These are phyloP conservation scores for Trametes versicolor DNA, from an alignment of 1,284 basidiomycete genomes.

Conservation along the genomic window DNA sequence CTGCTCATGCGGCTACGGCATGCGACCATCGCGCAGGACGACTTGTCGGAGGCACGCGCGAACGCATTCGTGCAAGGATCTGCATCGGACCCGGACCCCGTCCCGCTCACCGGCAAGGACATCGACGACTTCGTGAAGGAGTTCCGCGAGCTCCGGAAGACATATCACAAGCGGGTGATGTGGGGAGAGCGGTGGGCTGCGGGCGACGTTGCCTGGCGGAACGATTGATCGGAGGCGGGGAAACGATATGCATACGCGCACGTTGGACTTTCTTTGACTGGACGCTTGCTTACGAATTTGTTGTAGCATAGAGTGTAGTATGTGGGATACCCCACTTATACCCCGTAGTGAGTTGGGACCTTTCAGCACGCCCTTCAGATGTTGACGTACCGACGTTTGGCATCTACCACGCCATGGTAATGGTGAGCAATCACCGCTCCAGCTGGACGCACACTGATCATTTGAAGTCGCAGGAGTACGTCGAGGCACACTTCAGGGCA, in stretches of 20 bases:
- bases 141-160: slow-evolving; percentile 86
- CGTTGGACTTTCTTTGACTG: slow-evolving; percentile 9
- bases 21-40: slow-evolving; percentile 89
- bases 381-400: too few relatives aligned
- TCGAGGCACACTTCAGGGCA: too few relatives aligned
- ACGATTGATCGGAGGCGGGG: slow-evolving; percentile 31
- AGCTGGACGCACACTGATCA: background rate
- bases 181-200: slow-evolving; percentile 89
- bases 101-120: slow-evolving; percentile 58
- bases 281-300: slow-evolving; percentile 18
- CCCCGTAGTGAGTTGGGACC: slow-evolving; percentile 16
- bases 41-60: slow-evolving; percentile 84
- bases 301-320: slow-evolving; percentile 26
- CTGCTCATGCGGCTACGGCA: slow-evolving; percentile 87
- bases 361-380: background rate
- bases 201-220: slow-evolving; percentile 83
- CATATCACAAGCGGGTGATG: slow-evolving; percentile 90
- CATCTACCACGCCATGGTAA: too few relatives aligned
- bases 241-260: background rate
- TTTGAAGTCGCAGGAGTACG: too few relatives aligned
- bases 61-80: slow-evolving; percentile 79
- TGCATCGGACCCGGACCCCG: slow-evolving; percentile 44
- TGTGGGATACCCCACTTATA: slow-evolving; percentile 1
- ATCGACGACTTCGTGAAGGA: slow-evolving; percentile 89
- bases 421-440: too few relatives aligned